Evolutionary conservation across 108 stramenopile genomes (phyloP), one percentile per base, ranked within the genome.

Genomic region (Poteriospumella lacustris): DNA sequence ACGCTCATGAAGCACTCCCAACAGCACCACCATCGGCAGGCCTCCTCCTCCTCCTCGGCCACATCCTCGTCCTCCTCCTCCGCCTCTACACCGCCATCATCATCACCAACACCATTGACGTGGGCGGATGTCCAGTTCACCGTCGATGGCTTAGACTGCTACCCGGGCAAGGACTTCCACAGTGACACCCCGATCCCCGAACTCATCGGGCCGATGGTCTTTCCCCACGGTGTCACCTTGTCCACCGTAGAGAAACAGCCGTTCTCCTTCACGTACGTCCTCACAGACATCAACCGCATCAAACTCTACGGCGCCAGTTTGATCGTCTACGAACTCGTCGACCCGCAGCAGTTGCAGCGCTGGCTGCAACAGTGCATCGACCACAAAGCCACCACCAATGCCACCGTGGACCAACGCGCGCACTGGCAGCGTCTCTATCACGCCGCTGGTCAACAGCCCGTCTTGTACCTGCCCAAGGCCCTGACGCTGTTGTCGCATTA

Each of bases 401-500:
- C 79, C 38, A 86, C 87, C 79, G 59, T 43, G n/a, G 83, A 58
- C 31, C 26, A 38, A 2, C 44, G 68, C 1, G 82, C 78, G 5
- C 36, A 26, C 0, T 83, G 78, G 80, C 59, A 78, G 0, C 60
- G 62, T 12, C 3, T 19, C 28, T 24, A 19, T 31, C 19, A 36
- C 39, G 12, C 33, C 62, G 12, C n/a, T 9, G 68, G 43, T 0
- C n/a, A 0, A 15, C 44, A 26, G 24, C 58, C n/a, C 33, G 38
- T 86, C 39, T 59, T 90, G 36, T 91, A 88, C 83, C 67, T 91
- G 12, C 92, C 94, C 34, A 92, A 93, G 70, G 87, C 89, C 43
- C 85, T 95, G 62, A 88, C 91, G 24, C 42, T 95, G 43, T 79
- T 95, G 42, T 92, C 91, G 43, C 92, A 93, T 76, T 92, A 91